Conservation (phyloP, 345 rosid genomes). For the Anastatica hierochuntica region DNA sequence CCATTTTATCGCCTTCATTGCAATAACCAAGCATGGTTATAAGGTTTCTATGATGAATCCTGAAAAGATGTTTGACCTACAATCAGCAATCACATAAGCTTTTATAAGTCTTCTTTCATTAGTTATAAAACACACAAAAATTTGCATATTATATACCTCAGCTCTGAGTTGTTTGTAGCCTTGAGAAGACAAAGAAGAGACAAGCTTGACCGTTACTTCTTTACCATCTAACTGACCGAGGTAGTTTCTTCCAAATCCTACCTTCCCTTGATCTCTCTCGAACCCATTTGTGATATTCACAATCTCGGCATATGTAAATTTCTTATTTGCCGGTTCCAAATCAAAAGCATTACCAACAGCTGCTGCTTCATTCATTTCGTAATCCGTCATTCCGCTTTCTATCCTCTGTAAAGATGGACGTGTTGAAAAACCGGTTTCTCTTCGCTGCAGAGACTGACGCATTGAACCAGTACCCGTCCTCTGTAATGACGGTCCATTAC, state of each 20-base stretch:
- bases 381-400: slow-evolving; percentile 22
- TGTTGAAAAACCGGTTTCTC: slow-evolving; percentile 12
- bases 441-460: slow-evolving; percentile 16
- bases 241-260: slow-evolving; percentile 47
- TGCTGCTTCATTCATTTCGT: slow-evolving; percentile 8
- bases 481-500: slow-evolving; percentile 21
- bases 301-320: slow-evolving; percentile 30
- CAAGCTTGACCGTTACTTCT: slow-evolving; percentile 52
- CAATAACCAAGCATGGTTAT: slow-evolving; percentile 45
- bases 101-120: not conserved
- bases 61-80: slow-evolving; percentile 42
- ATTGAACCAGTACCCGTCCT: slow-evolving; percentile 18
- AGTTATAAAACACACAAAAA: not conserved
- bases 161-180: slow-evolving; percentile 40
- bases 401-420: slow-evolving; percentile 20
- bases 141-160: slow-evolving; percentile 26
- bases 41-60: slow-evolving; percentile 48
- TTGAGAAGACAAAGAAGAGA: slow-evolving; percentile 33
- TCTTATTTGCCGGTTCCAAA: slow-evolving; percentile 19
- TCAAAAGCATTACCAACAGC: slow-evolving; percentile 11
- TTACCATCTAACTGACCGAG: slow-evolving; percentile 32
- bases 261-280: slow-evolving; percentile 33
- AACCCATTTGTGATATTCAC: slow-evolving; percentile 35
- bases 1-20: slow-evolving; percentile 36
- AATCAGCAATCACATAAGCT: slow-evolving; percentile 16